phyloP scores from a whole-genome alignment of 2,329 filamentous ascomycete species.

The Exophiala mesophila region DNA sequence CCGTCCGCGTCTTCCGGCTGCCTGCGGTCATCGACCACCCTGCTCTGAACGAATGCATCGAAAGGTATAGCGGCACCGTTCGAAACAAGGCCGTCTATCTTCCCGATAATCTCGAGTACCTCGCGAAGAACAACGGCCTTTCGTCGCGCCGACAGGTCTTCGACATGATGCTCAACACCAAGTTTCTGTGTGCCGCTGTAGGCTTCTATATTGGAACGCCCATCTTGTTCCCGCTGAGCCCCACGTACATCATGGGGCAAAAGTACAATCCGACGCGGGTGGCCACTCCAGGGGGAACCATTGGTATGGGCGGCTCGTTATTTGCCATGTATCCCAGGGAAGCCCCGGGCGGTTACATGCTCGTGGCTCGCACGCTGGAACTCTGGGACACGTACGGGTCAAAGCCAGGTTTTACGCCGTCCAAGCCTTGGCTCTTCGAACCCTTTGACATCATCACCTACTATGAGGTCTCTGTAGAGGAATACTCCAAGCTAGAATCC shows the following conservation, averaged over 20 bases:
- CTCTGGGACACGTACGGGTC: slow-evolving; percentile 51
- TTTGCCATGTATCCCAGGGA: slow-evolving; percentile 54
- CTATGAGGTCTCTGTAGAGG: slow-evolving; percentile 49
- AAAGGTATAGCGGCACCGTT: slow-evolving; percentile 59
- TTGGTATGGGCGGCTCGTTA: slow-evolving; percentile 53
- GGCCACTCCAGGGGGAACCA: slow-evolving; percentile 53
- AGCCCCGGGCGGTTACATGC: slow-evolving; percentile 53
- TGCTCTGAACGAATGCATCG: slow-evolving; percentile 45
- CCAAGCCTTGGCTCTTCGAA: slow-evolving; percentile 51
- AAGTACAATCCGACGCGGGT: slow-evolving; percentile 55
- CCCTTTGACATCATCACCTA: slow-evolving; percentile 56
- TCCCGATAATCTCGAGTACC: slow-evolving; percentile 58
- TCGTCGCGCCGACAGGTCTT: slow-evolving; percentile 42
- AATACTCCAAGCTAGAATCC: slow-evolving; percentile 47
- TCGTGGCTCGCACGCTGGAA: slow-evolving; percentile 50
- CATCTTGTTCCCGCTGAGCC: slow-evolving; percentile 49
- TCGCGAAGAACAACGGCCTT: slow-evolving; percentile 52
- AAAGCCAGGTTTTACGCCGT: slow-evolving; percentile 45
- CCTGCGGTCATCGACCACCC: slow-evolving; percentile 41
- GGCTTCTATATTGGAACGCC: slow-evolving; percentile 54
- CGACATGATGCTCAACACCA: slow-evolving; percentile 47
- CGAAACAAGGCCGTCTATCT: slow-evolving; percentile 58
- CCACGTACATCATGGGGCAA: too few species aligned
- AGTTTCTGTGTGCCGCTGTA: slow-evolving; percentile 50
- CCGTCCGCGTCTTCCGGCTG: slow-evolving; percentile 42